Conservation (phyloP, 352 stramenopile species). For the Aphanomyces cochlioides region DNA sequence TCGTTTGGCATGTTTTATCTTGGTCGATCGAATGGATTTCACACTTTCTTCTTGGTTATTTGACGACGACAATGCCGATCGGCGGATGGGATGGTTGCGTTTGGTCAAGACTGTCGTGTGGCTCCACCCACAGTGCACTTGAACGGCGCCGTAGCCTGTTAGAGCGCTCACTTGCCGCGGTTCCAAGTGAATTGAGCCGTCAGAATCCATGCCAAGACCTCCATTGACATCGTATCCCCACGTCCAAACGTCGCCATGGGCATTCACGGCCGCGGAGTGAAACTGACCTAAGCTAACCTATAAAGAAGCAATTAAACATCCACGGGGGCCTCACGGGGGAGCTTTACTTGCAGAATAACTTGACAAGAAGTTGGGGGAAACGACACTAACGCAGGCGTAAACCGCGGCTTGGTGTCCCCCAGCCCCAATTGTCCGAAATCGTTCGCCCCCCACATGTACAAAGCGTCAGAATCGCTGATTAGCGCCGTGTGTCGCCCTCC, state of each 20-base stretch:
- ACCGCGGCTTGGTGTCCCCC: slow-evolving; percentile 47
- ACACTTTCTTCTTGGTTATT: background rate
- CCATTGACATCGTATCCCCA: slow-evolving; percentile 62
- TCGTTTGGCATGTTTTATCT: background rate
- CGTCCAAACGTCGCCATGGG: slow-evolving; percentile 42
- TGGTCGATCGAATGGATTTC: background rate
- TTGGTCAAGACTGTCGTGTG: slow-evolving; percentile 64
- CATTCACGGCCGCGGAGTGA: slow-evolving; percentile 59
- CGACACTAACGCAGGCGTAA: slow-evolving; percentile 44
- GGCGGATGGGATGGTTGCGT: background rate
- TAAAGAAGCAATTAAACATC: background rate
- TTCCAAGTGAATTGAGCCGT: slow-evolving; percentile 40
- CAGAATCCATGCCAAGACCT: slow-evolving; percentile 25
- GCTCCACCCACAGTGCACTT: slow-evolving; percentile 59
- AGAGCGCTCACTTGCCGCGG: slow-evolving; percentile 38
- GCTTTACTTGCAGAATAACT: background rate
- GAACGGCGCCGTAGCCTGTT: slow-evolving; percentile 40
- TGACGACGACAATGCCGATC: background rate
- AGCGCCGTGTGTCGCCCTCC: slow-evolving; percentile 62
- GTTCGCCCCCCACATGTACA: slow-evolving; percentile 79
- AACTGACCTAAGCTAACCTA: slow-evolving; percentile 54
- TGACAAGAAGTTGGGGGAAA: slow-evolving; percentile 32
- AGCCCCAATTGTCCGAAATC: slow-evolving; percentile 74
- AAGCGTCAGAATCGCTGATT: slow-evolving; percentile 55
- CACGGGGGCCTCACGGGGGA: background rate